Base-by-base conservation (phyloP, 352 stramenopile species). In the Pythium guiyangense region DNA sequence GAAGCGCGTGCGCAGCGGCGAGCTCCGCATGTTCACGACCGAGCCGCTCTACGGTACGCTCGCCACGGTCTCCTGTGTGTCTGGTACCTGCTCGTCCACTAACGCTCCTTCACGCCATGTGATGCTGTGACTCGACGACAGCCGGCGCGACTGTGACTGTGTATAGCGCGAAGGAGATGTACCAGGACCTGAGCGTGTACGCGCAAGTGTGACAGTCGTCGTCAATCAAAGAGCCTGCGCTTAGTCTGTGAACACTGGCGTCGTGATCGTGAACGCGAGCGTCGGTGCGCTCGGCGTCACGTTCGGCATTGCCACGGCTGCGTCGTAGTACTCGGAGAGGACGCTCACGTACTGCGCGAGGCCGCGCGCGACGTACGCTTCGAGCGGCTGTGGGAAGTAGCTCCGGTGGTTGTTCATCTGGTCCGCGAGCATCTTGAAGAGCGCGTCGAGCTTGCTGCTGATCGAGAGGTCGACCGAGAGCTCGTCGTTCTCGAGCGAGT, bases 351-450 rank as follows among this genome's bases (percentile, higher is more conserved):
- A 92, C 59, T 92, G 80, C 20, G 71, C 71, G 31, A 92, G 49
- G 4, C 77, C 77, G 2, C 79, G 79, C 54, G 92, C 76, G 10
- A 73, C 77, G 27, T 94, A 94, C n/a, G 77, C 76, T 58, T 92
- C 77, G 37, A 89, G 65, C 51, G 85, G 67, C 0, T 59, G 60
- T 4, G 79, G 65, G 37, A 91, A 94, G 52, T 94, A 90, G 14
- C 62, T 42, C 18, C 18, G 44, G n/a, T 55, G 52, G 17, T 49
- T 46, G 35, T 54, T 62, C 54, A 92, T 74, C 55, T 94, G 84
- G 52, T 92, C 84, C 0, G 84, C 80, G 45, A 91, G 68, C 84
- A 94, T 94, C 61, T 92, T 94, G 58, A 94, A 85, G 43, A 88
- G 79, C 34, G 83, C 81, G 58, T 94, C 84, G 25, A 94, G 56